Conservation (phyloP, 78 protist genomes). For the Polysphondylium violaceum region DNA sequence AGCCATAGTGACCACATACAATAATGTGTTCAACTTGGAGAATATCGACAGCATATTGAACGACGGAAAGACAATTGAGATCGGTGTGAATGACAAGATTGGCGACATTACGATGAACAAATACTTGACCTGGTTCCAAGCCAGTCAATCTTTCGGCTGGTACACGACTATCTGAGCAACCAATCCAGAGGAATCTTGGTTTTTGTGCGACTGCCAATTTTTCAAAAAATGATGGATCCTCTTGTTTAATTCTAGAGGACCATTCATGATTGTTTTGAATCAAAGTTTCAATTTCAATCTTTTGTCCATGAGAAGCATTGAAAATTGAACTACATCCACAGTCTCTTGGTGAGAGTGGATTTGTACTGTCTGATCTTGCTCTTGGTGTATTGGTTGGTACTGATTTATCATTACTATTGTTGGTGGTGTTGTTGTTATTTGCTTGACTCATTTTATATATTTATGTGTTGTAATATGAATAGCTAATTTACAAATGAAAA, state of each 20-base stretch:
- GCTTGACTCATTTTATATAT: no score
- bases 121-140: constrained; percentile 86
- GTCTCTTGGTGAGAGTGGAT: no score
- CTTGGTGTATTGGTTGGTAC: no score
- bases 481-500: no score
- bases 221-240: constrained; percentile 86
- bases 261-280: constrained; percentile 80
- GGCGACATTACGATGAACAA: constrained; percentile 96
- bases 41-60: constrained; percentile 91
- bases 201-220: constrained; percentile 59
- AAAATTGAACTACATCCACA: no score
- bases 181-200: constrained; percentile 94
- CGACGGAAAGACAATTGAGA: constrained; percentile 83
- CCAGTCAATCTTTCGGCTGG: constrained; percentile 90
- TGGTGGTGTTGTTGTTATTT: no score
- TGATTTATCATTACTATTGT: no score
- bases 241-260: constrained; percentile 51
- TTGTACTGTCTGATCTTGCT: no score
- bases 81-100: constrained; percentile 90
- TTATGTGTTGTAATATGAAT: no score
- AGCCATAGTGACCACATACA: constrained; percentile 95
- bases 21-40: constrained; percentile 92
- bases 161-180: constrained; percentile 95
- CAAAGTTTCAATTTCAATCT: constrained; percentile 33
- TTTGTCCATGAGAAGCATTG: no score